These are phyloP conservation scores for Penicillium rolfsii DNA, from an alignment of 2,329 filamentous ascomycete species.

Conservation along the genomic window DNA sequence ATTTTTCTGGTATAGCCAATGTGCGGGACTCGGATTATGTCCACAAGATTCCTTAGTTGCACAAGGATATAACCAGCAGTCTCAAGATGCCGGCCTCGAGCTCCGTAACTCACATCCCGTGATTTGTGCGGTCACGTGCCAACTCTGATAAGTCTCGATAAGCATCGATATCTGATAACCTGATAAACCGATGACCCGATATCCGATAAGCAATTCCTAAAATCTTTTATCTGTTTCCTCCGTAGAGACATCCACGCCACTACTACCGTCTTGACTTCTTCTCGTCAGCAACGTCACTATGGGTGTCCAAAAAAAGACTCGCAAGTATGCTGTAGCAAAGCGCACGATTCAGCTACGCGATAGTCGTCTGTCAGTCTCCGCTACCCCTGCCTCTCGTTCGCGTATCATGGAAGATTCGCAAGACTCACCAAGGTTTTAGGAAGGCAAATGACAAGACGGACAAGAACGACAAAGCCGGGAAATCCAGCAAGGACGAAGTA, in stretches of 20 bases:
- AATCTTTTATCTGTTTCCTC: conserved; percentile 10
- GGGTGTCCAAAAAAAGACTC: conserved; percentile 86
- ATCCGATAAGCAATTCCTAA: not conserved
- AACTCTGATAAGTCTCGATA: not conserved
- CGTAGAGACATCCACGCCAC: not conserved
- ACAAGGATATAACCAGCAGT: not conserved
- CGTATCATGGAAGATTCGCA: not conserved
- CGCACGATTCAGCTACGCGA: conserved; percentile 81
- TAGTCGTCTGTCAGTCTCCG: conserved; percentile 62
- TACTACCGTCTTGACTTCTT: not conserved
- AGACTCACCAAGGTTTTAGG: conserved; percentile 15
- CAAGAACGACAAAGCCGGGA: conserved; percentile 22
- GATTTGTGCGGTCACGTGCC: not conserved
- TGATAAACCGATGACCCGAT: not conserved
- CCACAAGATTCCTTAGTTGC: not conserved
- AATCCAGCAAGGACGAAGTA: conserved; percentile 25
- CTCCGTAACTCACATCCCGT: too few species aligned
- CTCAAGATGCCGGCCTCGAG: not conserved
- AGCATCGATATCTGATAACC: not conserved
- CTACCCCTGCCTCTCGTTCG: not conserved
- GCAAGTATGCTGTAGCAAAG: conserved; percentile 88
- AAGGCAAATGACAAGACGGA: conserved; percentile 27
- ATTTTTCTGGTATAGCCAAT: not conserved
- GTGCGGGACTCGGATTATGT: not conserved
- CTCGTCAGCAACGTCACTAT: conserved; percentile 54